Evolutionary conservation across 495 filamentous ascomycete species (phyloP), one percentile per base, ranked within the genome.

Genomic region (Neurospora terricola): DNA sequence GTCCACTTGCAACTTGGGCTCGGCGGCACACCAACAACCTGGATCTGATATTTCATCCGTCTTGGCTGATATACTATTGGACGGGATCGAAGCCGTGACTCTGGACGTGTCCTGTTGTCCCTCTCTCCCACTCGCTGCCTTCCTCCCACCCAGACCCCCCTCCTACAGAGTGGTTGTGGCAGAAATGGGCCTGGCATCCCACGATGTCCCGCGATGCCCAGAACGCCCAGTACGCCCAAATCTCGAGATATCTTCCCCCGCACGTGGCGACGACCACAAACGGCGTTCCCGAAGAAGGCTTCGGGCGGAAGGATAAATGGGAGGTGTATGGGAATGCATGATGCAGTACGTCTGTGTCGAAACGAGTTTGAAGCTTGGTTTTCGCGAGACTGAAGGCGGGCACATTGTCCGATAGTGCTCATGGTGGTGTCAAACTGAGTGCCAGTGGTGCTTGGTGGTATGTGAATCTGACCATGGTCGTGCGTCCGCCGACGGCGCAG

Each of bases 291-390:
- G 77, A 69, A 75, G 77, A 79, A 78, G 77, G 72, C 69, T 77
- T 80, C 77, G 77, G 78, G 73, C 75, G 75, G 77, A 79, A 73
- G 78, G 77, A 77, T 77, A 78, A 79, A 78, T 73, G 69, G 54
- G 54, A 66, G 27, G 54, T 66, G 27, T 34, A 34, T 66, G 54
- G 54, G 54, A 62, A 62, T 62, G 54, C 54, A 62, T 62, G 27
- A 66, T 66, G 54, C 6, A 66, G 27, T 9, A 34, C 54, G 6
- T 34, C 54, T 66, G 30, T 66, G 27, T 34, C 27, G 23, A 66
- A 36, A 36, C 27, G 23, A 66, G 30, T 36, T 30, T 62, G 11
- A 18, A 18, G 27, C 27, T 62, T 62, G 54, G 7, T 18, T 34
- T 62, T 62, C 27, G 12, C 27, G 14, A 34, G 11, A 62, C 7